Percentiles rank a stretch among this genome's conserved stretches.
Conservation (phyloP, 73 alveolate genomes). For the Stentor roeselii region DNA sequence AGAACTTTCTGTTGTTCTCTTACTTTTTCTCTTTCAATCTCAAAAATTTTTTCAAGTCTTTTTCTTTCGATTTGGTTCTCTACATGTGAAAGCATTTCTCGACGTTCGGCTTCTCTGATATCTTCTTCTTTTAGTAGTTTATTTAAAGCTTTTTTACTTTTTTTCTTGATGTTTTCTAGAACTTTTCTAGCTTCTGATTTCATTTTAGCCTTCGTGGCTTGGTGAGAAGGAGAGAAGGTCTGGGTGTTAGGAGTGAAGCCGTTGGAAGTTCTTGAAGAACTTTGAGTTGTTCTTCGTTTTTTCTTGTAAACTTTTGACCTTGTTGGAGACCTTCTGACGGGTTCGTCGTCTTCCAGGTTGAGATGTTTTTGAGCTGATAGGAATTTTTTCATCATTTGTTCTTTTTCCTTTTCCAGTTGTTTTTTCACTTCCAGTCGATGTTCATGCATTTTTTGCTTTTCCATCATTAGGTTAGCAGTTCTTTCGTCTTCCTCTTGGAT, state of each 20-base stretch:
- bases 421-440: constrained; percentile 33
- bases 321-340: neutral
- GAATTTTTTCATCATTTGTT: constrained; percentile 31
- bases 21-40: constrained; percentile 1
- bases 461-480: constrained; percentile 22
- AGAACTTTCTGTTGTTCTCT: constrained; percentile 18
- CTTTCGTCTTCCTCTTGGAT: constrained; percentile 31
- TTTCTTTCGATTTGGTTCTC: constrained; percentile 4
- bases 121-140: constrained; percentile 7
- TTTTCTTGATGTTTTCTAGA: constrained; percentile 10
- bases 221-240: neutral
- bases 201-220: constrained; percentile 33
- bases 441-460: constrained; percentile 31
- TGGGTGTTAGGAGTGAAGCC: neutral
- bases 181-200: constrained; percentile 7
- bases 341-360: neutral
- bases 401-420: constrained; percentile 33
- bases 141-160: neutral
- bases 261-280: neutral
- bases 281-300: neutral
- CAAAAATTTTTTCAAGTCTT: constrained; percentile 21
- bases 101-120: constrained; percentile 19
- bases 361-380: constrained; percentile 2
- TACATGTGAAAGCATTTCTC: neutral
- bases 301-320: neutral